Percentiles rank a stretch among this genome's conserved stretches.
Evolutionary conservation across 257 asterid genomes (phyloP).

Genomic region (Scutellaria minor): DNA sequence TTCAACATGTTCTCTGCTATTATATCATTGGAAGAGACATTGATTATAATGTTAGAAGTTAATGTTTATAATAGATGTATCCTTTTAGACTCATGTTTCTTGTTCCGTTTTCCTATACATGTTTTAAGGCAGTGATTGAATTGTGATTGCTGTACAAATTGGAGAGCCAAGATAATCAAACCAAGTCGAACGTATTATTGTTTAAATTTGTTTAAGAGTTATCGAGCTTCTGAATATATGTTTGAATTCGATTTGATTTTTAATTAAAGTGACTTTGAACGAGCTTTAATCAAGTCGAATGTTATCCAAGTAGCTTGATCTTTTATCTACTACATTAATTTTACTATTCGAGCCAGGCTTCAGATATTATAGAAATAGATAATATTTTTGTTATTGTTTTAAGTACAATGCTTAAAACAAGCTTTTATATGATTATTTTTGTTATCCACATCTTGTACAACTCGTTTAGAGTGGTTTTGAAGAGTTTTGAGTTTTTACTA

Average conservation of each 20-base stretch:
- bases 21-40: background rate
- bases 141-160: background rate
- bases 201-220: background rate
- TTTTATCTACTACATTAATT: too few species aligned
- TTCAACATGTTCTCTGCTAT: background rate
- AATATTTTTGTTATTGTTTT: too few species aligned
- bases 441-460: too few species aligned
- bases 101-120: background rate
- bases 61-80: slow-evolving; percentile 38
- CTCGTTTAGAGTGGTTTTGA: too few species aligned
- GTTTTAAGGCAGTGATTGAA: slow-evolving; percentile 1
- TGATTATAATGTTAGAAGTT: slow-evolving; percentile 32
- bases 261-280: background rate
- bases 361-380: too few species aligned
- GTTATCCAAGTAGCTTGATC: too few species aligned
- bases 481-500: too few species aligned
- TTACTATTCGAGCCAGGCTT: too few species aligned
- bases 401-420: too few species aligned
- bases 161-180: background rate
- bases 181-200: background rate
- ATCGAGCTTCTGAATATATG: background rate
- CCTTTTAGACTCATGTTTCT: slow-evolving; percentile 11
- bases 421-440: too few species aligned
- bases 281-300: background rate
- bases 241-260: background rate